Evolutionary conservation across 306 rosid species (phyloP), one percentile per base, ranked within the genome.

Genomic region (Mimosa bimucronata): DNA sequence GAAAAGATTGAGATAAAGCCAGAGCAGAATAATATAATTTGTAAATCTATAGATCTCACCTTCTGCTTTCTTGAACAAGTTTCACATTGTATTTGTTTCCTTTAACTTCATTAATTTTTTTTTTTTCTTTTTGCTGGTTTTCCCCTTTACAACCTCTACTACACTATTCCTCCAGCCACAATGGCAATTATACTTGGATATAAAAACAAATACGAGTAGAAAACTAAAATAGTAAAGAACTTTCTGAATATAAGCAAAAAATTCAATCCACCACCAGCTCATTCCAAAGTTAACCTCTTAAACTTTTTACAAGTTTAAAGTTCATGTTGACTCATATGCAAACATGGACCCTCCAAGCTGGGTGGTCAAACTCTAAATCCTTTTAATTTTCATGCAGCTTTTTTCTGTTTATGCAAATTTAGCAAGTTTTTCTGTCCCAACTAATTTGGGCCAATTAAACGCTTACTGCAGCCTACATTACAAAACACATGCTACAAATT

Each of bases 1-100:
- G 29, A 14, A 76, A 85, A 88, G 58, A 81, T 80, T 67, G 4
- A 73, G 73, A 52, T n/a, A 62, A 69, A 60, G 21, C 42, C 23
- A 66, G 78, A 57, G 68, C 31, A 73, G 25, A 38, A 41, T 70
- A 70, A 41, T 57, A 64, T 61, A 45, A 58, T 19, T 2, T 37
- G 69, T 4, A 77, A 38, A 25, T 45, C 34, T 25, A 28, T 64
- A 73, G 16, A 45, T 45, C 15, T 45, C 50, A 45, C 15, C 18
- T 45, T 13, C 5, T 45, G 50, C 16, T 45, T 45, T 45, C 18
- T 13, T 13, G 50, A 45, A 12, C 9, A 45, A 45, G 50, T 45
- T 45, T 45, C 50, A 45, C 50, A 0, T 45, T 45, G 50, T 13
- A 45, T 45, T 11, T 45, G 50, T 45, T 45, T 45, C 50, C 50